A percentile compares a stretch with the other conserved stretches of the same genome.
Conservation (phyloP, 495 filamentous ascomycete species). For the Haplographium delicatum region DNA sequence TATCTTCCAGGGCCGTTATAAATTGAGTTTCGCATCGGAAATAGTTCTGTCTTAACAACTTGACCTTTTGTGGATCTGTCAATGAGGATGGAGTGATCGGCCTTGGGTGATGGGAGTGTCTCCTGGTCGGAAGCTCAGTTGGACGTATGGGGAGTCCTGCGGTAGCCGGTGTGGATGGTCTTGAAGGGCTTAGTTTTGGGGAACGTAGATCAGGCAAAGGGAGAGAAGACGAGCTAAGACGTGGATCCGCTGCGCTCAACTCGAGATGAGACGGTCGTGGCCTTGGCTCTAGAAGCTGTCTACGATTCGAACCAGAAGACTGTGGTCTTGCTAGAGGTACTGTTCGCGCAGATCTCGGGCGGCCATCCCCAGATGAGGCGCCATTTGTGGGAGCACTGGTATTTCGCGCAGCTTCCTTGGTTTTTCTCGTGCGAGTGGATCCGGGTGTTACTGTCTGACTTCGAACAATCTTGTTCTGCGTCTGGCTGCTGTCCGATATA, state of each 20-base stretch:
- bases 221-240: constrained; percentile 59
- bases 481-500: constrained; percentile 46
- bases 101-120: constrained; percentile 42
- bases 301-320: constrained; percentile 20
- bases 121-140: constrained; percentile 36
- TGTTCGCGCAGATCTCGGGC: constrained; percentile 15
- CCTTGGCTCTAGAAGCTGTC: constrained; percentile 25
- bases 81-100: constrained; percentile 49
- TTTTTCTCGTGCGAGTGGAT: constrained; percentile 18
- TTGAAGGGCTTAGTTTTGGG: constrained; percentile 33
- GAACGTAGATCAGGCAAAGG: constrained; percentile 55
- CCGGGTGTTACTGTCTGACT: constrained; percentile 54
- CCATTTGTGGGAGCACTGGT: constrained; percentile 18
- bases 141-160: constrained; percentile 39
- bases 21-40: constrained; percentile 70
- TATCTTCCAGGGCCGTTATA: constrained; percentile 65
- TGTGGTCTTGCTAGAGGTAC: constrained; percentile 20
- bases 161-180: constrained; percentile 44
- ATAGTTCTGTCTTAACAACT: constrained; percentile 64
- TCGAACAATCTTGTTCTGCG: constrained; percentile 41
- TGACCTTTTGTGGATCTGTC: constrained; percentile 50
- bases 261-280: constrained; percentile 33
- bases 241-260: constrained; percentile 40
- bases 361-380: not conserved
- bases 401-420: constrained; percentile 31